Base-by-base conservation (phyloP, 164 flowering plant species). In the Berberis vulgaris region DNA sequence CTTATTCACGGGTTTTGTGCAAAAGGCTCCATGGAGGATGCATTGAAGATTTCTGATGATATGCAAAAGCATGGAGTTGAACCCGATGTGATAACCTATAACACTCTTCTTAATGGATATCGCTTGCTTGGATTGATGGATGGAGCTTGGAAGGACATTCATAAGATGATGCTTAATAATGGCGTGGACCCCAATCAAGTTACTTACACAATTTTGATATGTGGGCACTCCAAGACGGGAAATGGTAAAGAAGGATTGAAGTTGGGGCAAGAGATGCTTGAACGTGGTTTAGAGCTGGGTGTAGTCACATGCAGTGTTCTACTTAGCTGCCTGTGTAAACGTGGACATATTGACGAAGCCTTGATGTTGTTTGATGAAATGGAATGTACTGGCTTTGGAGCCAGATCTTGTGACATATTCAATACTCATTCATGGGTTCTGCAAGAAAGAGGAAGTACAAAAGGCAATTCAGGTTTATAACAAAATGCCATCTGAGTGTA, bases 1-100 rank as follows among this genome's bases (percentile, higher is more conserved):
- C 87, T 90, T 64, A 81, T 87, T 70, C 83, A 86, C 78, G 92
- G 92, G 58, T 74, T 86, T 4, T 85, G 84, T 76, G 60, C 69
- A 61, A 80, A 76, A 57, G 90, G 92, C 70, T 82, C 78, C 43
- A 59, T 87, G 72, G 84, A 80, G 66, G 91, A 86, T 71, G 94
- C 97, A 7, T 60, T 82, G 62, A 78, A 74, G 42, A 67, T 83
- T 13, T 57, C 72, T 41, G 65, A 71, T 57, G 84, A 86, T 66
- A 90, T 87, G 97, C 81, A 81, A 70, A 77, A 59, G 63, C 73
- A 79, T 70, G 83, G 86, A 52, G 59, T 87, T 46, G 79, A 67
- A 66, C 87, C 88, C 53, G 90, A 89, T 79, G 42, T 71, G 13
- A 80, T 87, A 41, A 89, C 94, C 1, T 86, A 83, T 65, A 84